A percentile compares a stretch with the other conserved stretches of the same genome.
phyloP scores from a whole-genome alignment of 345 rosid species.

The Eucalyptus urophylla region DNA sequence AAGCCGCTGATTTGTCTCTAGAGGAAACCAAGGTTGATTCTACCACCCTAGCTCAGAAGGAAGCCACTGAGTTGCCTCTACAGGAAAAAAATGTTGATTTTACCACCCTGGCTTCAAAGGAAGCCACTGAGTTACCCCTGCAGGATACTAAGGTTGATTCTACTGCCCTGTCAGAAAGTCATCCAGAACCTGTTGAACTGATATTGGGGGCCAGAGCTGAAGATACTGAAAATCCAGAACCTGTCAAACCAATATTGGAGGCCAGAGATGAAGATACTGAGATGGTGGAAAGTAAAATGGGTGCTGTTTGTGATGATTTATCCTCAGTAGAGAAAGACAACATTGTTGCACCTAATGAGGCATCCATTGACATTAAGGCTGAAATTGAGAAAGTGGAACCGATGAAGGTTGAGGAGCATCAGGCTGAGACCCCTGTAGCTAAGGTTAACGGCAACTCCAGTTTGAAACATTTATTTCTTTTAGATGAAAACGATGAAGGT shows the following conservation, averaged over 20 bases:
- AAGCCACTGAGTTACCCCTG: conserved; percentile 1
- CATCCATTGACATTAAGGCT: conserved; percentile 15
- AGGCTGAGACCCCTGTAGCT: conserved; percentile 2
- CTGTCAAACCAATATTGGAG: conserved; percentile 1
- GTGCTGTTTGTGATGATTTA: conserved; percentile 3
- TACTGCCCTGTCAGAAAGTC: conserved; percentile 2
- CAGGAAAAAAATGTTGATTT: conserved; percentile 2
- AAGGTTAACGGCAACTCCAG: conserved; percentile 17
- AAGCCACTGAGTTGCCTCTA: conserved; percentile 1
- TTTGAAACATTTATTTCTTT: conserved; percentile 27
- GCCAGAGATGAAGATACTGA: conserved; percentile 6
- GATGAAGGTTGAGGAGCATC: conserved; percentile 12
- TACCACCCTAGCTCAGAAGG: background rate
- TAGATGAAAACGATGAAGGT: conserved; percentile 33
- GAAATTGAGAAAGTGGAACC: conserved; percentile 13
- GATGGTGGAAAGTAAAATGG: conserved; percentile 6
- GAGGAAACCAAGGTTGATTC: background rate
- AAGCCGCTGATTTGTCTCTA: background rate
- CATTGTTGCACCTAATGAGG: conserved; percentile 9
- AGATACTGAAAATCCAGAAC: conserved; percentile 1
- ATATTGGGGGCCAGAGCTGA: conserved; percentile 1
- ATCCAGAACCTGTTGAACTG: conserved; percentile 6
- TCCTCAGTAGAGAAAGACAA: background rate
- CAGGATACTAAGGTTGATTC: conserved; percentile 3
- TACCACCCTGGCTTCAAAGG: background rate